Evolutionary conservation across 345 rosid species (phyloP).

Genomic region (Eucalyptus melliodora): DNA sequence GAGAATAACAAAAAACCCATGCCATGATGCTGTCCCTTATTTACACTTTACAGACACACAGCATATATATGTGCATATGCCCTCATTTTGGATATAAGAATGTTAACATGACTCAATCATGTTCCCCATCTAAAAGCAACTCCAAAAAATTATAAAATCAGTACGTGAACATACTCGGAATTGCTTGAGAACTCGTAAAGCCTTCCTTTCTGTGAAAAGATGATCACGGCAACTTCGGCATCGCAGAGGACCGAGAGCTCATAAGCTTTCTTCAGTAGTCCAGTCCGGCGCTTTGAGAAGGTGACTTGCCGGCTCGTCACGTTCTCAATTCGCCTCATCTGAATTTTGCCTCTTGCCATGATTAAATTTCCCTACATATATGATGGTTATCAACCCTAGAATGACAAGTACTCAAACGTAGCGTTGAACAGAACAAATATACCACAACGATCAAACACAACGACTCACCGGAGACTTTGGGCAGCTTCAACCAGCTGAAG

Average conservation of each 20-base stretch:
- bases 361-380: background rate
- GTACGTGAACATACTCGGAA: background rate
- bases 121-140: background rate
- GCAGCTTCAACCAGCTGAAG: background rate
- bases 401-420: background rate
- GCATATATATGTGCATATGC: background rate
- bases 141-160: background rate
- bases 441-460: background rate
- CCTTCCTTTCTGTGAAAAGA: background rate
- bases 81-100: background rate
- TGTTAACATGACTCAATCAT: background rate
- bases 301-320: background rate
- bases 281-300: background rate
- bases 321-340: background rate
- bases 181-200: background rate
- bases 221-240: background rate
- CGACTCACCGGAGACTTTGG: background rate
- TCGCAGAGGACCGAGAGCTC: background rate
- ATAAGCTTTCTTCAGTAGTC: background rate
- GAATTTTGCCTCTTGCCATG: background rate
- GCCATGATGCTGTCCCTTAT: background rate
- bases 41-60: background rate
- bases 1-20: background rate
- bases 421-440: background rate
- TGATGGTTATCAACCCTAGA: background rate